Conservation (phyloP, 2,329 filamentous ascomycete genomes). For the Alternaria gansuensis region DNA sequence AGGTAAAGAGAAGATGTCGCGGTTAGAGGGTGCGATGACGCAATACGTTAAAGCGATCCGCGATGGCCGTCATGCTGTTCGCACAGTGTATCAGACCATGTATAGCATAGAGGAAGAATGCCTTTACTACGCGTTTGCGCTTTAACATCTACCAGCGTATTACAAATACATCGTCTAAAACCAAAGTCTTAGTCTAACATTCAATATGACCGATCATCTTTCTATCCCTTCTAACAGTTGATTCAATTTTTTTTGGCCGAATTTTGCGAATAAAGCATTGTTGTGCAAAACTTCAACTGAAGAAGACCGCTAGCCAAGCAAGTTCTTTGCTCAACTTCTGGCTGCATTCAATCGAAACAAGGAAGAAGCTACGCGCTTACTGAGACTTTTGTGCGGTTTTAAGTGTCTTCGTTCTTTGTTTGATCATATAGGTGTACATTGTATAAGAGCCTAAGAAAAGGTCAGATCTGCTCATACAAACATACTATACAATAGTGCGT, state of each 20-base stretch:
- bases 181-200: background rate
- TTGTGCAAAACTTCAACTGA: background rate
- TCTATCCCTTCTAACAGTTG: background rate
- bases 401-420: conserved; percentile 36
- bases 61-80: background rate
- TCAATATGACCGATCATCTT: background rate
- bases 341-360: background rate
- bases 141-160: background rate
- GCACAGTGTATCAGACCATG: too few relatives aligned
- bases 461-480: conserved; percentile 9
- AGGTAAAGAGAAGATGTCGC: background rate
- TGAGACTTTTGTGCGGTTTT: conserved; percentile 6
- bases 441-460: conserved; percentile 30
- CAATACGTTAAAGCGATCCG: background rate
- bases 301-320: background rate
- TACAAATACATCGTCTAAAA: background rate
- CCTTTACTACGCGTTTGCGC: background rate
- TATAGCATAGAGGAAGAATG: background rate
- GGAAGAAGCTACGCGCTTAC: background rate
- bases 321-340: background rate
- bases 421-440: conserved; percentile 45
- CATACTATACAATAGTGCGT: background rate
- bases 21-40: background rate
- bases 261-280: background rate
- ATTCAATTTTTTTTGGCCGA: background rate